Base-by-base conservation (phyloP, 306 rosid species). In the Quercus aquifolioides region DNA sequence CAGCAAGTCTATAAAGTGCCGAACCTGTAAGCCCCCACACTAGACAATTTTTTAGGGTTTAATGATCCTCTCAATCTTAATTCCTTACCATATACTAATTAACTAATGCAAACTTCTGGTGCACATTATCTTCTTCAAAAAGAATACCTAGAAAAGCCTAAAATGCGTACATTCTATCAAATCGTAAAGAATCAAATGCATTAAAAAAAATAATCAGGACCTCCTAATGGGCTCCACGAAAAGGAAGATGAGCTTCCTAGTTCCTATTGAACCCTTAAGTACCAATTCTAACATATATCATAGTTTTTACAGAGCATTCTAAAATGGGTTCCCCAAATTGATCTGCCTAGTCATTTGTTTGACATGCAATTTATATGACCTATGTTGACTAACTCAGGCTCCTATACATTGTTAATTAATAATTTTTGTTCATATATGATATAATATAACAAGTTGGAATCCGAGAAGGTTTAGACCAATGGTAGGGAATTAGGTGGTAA, bases 1-100 rank as follows among this genome's bases (percentile, higher is more conserved):
- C 25, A 41, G 78, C 81, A 38, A 71, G 30, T 71, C 78, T 35
- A 62, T 60, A 71, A 59, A 71, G 63, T 55, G 21, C 75, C 68
- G 18, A 78, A 20, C 13, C 43, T 23, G 13, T 23, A 71, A 23
- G 46, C 33, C 41, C 71, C 63, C 52, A 28, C 69, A 1, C 18
- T 56, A 13, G 59, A 30, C 52, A 78, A 78, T 78, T 57, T 21
- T 56, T 59, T 57, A 46, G 35, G 28, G 26, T 15, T 59, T 26
- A 63, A 70, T 78, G 60, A 58, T 77, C 28, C 38, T 13, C 35
- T 41, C 71, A 71, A 67, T 67, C 72, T 67, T 67, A 13, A 18
- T 67, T 35, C 51, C 33, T 41, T 25, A 35, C 31, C 52, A 13
- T 49, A 35, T 64, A 41, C 3, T 41, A 41, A 41, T 8, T 41